Evolutionary conservation across 208 protist species (phyloP).

Genomic region (Acanthamoeba healyi): DNA sequence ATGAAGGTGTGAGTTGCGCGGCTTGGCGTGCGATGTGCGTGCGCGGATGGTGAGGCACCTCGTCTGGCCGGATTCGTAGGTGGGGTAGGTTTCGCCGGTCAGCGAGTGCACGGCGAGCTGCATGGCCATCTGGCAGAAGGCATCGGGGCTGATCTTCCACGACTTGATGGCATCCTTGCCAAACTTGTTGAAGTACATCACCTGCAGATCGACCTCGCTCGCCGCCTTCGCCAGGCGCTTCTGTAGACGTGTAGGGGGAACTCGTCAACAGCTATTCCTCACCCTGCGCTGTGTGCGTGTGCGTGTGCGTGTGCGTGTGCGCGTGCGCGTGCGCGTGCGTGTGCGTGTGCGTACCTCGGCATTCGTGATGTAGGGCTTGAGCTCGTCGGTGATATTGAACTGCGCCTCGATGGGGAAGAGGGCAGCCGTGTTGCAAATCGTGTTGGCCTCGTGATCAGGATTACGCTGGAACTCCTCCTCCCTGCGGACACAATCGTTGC

Average conservation of each 20-base stretch:
- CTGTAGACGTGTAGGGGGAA: too few species aligned
- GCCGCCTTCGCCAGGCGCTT: conserved; percentile 11
- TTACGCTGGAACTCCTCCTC: conserved; percentile 47
- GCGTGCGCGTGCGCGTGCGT: not conserved
- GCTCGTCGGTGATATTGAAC: not conserved
- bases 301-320: not conserved
- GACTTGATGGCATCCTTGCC: conserved; percentile 48
- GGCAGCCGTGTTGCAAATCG: not conserved
- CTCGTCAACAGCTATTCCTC: not conserved
- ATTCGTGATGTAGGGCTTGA: conserved; percentile 54
- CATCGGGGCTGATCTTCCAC: conserved; percentile 78
- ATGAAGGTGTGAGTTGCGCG: not conserved
- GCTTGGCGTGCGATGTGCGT: not conserved
- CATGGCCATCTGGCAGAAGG: conserved; percentile 83
- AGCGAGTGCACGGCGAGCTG: conserved; percentile 80
- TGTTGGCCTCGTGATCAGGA: conserved; percentile 14
- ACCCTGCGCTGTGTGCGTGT: not conserved
- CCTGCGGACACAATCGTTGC: not conserved
- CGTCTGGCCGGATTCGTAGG: conserved; percentile 82
- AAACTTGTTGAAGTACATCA: conserved; percentile 34
- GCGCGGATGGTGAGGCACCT: not conserved
- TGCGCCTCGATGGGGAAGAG: not conserved
- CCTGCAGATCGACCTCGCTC: conserved; percentile 41
- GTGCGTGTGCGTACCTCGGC: not conserved
- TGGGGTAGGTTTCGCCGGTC: conserved; percentile 68